phyloP scores from a whole-genome alignment of 345 rosid genomes.

The Dipteronia dyeriana region DNA sequence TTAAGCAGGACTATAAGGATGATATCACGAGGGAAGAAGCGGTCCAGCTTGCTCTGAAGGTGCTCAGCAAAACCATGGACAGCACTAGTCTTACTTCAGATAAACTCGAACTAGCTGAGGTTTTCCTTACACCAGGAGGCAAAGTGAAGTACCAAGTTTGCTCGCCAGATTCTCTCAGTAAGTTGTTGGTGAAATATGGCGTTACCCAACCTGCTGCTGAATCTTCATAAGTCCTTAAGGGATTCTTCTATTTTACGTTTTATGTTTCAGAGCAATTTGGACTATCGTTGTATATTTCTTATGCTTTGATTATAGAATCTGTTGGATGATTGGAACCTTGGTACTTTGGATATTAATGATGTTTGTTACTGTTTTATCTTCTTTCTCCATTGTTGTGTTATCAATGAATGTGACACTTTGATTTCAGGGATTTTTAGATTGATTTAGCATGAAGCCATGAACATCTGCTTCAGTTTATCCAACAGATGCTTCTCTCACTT shows the following conservation, averaged over 20 bases:
- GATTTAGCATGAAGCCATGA: no score
- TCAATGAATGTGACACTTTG: no score
- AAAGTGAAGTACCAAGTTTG: conserved; percentile 86
- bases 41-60: conserved; percentile 85
- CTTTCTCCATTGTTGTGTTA: no score
- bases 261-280: conserved; percentile 7
- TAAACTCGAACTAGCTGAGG: conserved; percentile 92
- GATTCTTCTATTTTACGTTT: background rate
- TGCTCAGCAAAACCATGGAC: conserved; percentile 96
- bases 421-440: no score
- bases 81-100: conserved; percentile 94
- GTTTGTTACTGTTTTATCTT: conserved; percentile 1
- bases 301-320: background rate
- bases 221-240: conserved; percentile 38
- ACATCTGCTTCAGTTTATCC: no score
- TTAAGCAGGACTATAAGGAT: conserved; percentile 95
- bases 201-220: conserved; percentile 82
- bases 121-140: conserved; percentile 74
- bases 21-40: conserved; percentile 90
- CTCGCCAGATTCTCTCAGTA: conserved; percentile 71
- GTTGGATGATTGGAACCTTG: conserved; percentile 8
- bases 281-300: conserved; percentile 4
- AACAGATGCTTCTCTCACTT: no score
- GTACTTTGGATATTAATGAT: conserved; percentile 6
- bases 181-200: conserved; percentile 75